Percentiles rank a stretch among this genome's conserved stretches.
Evolutionary conservation across 2,329 filamentous ascomycete genomes (phyloP).

Genomic region (Claviceps sp.): DNA sequence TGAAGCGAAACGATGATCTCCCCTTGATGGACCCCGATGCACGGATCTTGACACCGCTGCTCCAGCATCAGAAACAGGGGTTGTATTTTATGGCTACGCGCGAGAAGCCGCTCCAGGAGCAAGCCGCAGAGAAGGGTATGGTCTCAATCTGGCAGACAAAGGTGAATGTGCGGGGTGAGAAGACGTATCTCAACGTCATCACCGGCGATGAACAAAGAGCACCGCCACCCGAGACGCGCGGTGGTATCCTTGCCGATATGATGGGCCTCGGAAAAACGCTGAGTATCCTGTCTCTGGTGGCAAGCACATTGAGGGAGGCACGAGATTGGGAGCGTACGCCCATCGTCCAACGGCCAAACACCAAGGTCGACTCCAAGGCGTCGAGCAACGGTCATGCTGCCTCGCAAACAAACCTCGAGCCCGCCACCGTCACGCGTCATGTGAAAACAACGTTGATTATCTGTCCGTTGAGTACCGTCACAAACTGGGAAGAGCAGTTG

Average conservation of each 20-base stretch:
- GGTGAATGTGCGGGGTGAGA: constrained; percentile 34
- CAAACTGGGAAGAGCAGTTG: constrained; percentile 92
- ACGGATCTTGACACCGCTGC: constrained; percentile 51
- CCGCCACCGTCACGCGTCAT: constrained; percentile 48
- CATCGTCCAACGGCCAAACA: constrained; percentile 35
- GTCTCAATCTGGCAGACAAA: constrained; percentile 68
- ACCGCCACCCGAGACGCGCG: constrained; percentile 52
- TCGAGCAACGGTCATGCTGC: constrained; percentile 13
- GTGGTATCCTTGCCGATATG: constrained; percentile 71
- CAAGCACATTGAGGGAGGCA: constrained; percentile 50
- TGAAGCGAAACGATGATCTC: constrained; percentile 62
- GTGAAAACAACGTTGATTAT: constrained; percentile 72
- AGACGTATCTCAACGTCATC: constrained; percentile 69
- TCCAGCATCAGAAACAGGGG: constrained; percentile 82
- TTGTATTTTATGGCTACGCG: constrained; percentile 74
- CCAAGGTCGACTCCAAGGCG: constrained; percentile 26
- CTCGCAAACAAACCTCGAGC: constrained; percentile 27
- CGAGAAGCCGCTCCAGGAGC: constrained; percentile 52
- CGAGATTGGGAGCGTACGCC: constrained; percentile 42
- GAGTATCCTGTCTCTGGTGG: constrained; percentile 69
- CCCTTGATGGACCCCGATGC: constrained; percentile 55
- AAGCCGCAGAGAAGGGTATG: constrained; percentile 44
- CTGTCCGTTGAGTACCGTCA: constrained; percentile 78
- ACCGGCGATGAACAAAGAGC: constrained; percentile 52
- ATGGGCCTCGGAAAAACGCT: constrained; percentile 84